Base-by-base conservation (phyloP, 352 stramenopile species). In the Phytophthora sp. region DNA sequence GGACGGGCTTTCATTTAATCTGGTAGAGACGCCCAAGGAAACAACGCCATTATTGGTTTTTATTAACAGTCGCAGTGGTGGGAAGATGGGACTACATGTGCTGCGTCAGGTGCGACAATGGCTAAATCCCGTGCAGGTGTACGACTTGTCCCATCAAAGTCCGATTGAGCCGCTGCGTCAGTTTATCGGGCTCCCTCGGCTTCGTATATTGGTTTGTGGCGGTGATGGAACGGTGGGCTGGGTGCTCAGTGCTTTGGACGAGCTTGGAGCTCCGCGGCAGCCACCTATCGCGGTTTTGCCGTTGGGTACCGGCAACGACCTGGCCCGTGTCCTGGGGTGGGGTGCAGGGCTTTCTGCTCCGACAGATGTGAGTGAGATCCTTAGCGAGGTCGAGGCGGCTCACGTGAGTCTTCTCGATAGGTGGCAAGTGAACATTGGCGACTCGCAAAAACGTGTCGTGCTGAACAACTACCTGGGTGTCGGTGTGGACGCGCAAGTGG, bases 61-160 rank as follows among this genome's bases (percentile, higher is more conserved):
- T 75, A 97, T 99, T 45, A 99, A 99, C 73, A 97, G 91, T 53
- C 86, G 91, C 9, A 98, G 91, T 30, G 97, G 97, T 4, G 89
- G 93, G 6, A 91, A 98, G 55, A 91, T 99, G 76, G 97, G 97
- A 1, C 76, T 96, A 11, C 78, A 98, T 31, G 77, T 99, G 18
- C 86, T 98, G 30, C 86, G 89, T 6, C 93, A 98, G 74, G 84
- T 98, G 54, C 84, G 93, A 16, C 83, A 88, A 16, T 88, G 97
- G 69, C 77, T 99, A 4, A 99, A 99, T 74, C 95, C 97, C 12
- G 86, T 99, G 51, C 97, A 99, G 79, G 77, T 99, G 13, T 97
- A 96, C 73, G 96, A 99, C 56, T 73, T 99, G 13, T 93, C 90
- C 8, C 78, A 97, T 54, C 91, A 97, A 65, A 90, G 89, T 39